phyloP scores from a whole-genome alignment of 2,329 filamentous ascomycete species.

The Fusarium sp. region DNA sequence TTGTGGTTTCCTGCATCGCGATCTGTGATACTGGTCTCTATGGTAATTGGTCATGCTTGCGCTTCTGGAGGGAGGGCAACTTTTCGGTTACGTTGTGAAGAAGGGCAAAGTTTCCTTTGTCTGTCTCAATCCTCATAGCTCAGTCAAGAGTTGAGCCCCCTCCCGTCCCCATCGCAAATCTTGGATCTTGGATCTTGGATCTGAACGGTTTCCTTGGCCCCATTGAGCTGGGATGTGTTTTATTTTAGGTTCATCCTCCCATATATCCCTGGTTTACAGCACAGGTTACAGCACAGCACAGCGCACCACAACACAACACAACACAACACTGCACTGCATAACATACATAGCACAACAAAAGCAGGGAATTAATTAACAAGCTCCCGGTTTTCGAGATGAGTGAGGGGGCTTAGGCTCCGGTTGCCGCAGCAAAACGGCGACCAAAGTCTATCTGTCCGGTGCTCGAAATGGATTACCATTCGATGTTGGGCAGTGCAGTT shows the following conservation, averaged over 20 bases:
- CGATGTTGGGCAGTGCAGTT: neutral
- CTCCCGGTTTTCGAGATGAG: neutral
- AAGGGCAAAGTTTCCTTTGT: conserved; percentile 1
- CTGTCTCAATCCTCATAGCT: neutral
- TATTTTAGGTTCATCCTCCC: conserved; percentile 8
- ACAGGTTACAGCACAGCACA: neutral
- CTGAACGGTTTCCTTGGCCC: conserved; percentile 1
- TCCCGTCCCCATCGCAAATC: neutral
- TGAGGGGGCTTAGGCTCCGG: conserved; percentile 1
- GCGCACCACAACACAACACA: neutral
- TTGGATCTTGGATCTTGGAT: neutral
- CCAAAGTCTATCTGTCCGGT: neutral
- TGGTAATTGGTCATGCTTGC: conserved; percentile 20
- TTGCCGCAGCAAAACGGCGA: neutral
- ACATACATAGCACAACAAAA: neutral
- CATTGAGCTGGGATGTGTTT: neutral
- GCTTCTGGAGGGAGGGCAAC: neutral
- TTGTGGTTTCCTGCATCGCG: conserved; percentile 20
- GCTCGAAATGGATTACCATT: neutral
- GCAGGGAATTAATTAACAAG: neutral
- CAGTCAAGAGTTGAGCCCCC: neutral
- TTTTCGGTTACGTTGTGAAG: neutral
- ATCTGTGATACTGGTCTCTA: conserved; percentile 19
- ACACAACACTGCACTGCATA: neutral
- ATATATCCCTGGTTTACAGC: neutral